Conservation (phyloP, 1,284 basidiomycete genomes). For the Meira miltonrushii region DNA sequence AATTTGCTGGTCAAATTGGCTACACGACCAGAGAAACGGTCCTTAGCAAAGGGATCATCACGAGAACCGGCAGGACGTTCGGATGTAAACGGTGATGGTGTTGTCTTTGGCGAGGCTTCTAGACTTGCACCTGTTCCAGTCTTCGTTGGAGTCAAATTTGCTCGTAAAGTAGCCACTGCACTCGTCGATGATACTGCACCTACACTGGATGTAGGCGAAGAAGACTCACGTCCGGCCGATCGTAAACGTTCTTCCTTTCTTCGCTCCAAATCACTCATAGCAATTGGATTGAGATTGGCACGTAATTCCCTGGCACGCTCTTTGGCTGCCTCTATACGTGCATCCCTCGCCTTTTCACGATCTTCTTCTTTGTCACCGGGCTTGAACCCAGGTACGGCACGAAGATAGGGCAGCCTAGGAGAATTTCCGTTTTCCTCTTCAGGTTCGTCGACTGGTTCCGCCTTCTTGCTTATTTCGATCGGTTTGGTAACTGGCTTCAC, state of each 20-base stretch:
- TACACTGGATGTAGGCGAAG: neutral
- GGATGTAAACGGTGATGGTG: neutral
- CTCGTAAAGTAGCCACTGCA: neutral
- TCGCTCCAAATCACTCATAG: neutral
- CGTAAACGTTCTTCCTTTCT: neutral
- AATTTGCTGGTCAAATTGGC: constrained; percentile 33
- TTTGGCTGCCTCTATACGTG: constrained; percentile 12
- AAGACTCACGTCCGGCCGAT: neutral
- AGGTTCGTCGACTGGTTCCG: neutral
- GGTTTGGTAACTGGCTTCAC: too few species aligned
- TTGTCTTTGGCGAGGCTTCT: neutral
- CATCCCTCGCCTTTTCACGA: constrained; percentile 9
- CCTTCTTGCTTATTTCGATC: neutral
- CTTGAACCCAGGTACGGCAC: neutral
- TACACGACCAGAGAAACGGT: constrained; percentile 32
- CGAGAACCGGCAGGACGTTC: neutral
- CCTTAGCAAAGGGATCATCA: constrained; percentile 36
- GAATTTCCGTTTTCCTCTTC: neutral
- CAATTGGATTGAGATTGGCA: constrained; percentile 10
- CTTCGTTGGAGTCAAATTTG: neutral
- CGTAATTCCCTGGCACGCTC: constrained; percentile 11
- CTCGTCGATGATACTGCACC: neutral
- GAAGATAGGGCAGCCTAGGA: neutral
- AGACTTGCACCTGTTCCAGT: neutral
- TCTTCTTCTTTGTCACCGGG: neutral